Evolutionary conservation across 768 basidiomycete species (phyloP).

Genomic region (Suillus lakei): DNA sequence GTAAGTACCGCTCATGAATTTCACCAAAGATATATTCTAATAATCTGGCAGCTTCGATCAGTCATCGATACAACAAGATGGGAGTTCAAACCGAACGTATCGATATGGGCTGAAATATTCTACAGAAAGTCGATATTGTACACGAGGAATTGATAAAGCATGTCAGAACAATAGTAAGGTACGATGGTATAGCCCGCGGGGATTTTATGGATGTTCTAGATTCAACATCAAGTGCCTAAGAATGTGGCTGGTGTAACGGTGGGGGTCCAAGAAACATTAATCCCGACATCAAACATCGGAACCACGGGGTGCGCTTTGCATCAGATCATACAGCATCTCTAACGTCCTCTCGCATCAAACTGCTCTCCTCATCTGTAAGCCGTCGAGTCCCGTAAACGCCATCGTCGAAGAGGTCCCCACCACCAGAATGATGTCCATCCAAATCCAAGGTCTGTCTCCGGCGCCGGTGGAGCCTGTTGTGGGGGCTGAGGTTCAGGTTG

Average conservation of each 20-base stretch:
- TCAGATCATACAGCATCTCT: background rate
- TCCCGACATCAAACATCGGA: background rate
- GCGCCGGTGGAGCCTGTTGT: constrained; percentile 13
- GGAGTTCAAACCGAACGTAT: background rate
- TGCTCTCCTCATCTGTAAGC: constrained; percentile 48
- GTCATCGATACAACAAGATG: background rate
- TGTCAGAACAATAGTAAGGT: background rate
- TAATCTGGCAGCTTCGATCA: background rate
- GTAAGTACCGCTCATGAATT: background rate
- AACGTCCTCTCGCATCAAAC: background rate
- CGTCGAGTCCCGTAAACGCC: constrained; percentile 81
- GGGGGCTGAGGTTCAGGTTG: constrained; percentile 9
- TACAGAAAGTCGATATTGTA: background rate
- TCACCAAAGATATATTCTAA: background rate
- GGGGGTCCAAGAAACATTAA: background rate
- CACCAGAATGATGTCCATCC: constrained; percentile 63
- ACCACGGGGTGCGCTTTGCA: background rate
- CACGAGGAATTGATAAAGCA: constrained; percentile 1
- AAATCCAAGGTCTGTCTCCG: constrained; percentile 10
- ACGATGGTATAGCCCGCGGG: background rate
- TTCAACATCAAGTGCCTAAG: background rate
- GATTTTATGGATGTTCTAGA: no score
- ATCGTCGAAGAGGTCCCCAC: constrained; percentile 78
- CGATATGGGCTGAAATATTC: background rate
- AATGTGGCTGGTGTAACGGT: constrained; percentile 6